phyloP scores from a whole-genome alignment of 768 basidiomycete species.

The Agaricus subrufescens region DNA sequence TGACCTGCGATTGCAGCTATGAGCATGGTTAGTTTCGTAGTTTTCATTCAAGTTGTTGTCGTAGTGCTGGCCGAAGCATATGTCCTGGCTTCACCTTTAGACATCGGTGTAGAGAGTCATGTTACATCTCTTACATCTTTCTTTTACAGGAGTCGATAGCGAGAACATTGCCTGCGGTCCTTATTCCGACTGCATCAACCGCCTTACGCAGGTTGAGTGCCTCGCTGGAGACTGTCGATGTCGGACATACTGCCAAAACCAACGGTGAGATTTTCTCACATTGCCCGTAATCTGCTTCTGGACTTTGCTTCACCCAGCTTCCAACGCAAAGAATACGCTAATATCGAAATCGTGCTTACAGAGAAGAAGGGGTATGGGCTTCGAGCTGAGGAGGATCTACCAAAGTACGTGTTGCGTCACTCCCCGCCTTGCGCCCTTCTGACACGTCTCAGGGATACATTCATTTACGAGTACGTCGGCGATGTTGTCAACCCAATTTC shows the following conservation, averaged over 20 bases:
- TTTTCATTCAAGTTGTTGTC: background rate
- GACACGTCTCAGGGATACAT: slow-evolving; percentile 58
- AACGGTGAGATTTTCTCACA: slow-evolving; percentile 57
- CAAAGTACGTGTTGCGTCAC: slow-evolving; percentile 43
- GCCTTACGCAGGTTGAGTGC: slow-evolving; percentile 96
- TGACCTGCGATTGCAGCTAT: slow-evolving; percentile 91
- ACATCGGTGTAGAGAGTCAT: background rate
- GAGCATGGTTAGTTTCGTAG: slow-evolving; percentile 65
- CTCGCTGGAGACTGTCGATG: slow-evolving; percentile 87
- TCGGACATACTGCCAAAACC: slow-evolving; percentile 80
- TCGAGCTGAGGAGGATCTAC: slow-evolving; percentile 64
- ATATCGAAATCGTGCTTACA: slow-evolving; percentile 87
- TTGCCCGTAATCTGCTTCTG: background rate
- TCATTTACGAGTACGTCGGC: slow-evolving; percentile 98
- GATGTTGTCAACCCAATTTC: slow-evolving; percentile 87
- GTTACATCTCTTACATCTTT: slow-evolving; percentile 17
- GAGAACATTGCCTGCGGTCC: slow-evolving; percentile 75
- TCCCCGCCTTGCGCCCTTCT: background rate
- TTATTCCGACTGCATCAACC: slow-evolving; percentile 92
- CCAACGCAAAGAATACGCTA: slow-evolving; percentile 78
- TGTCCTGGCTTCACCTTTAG: slow-evolving; percentile 3
- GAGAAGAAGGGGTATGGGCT: slow-evolving; percentile 96
- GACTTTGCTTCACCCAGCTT: slow-evolving; percentile 50
- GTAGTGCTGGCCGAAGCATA: background rate
- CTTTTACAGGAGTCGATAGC: slow-evolving; percentile 50